Evolutionary conservation across 148 eudicot genomes (phyloP).

Genomic region (Chenopodium quinoa): DNA sequence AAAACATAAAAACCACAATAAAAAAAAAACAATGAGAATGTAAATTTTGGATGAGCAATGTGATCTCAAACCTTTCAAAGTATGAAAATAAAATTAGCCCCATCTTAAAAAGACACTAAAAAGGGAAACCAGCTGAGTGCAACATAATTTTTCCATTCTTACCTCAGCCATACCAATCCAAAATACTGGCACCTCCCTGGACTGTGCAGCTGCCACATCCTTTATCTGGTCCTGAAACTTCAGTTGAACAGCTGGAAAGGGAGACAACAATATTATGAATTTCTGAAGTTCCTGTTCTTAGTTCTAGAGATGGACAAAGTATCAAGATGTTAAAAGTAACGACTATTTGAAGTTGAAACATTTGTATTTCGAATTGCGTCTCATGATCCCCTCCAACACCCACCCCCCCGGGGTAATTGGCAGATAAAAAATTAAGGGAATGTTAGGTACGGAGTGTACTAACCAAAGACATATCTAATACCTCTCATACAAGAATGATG

Average conservation of each 20-base stretch:
- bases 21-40: not conserved
- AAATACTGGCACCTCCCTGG: slow-evolving; percentile 62
- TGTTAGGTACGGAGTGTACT: not conserved
- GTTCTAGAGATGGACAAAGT: too few relatives aligned
- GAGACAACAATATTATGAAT: not conserved
- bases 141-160: slow-evolving; percentile 10
- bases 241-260: slow-evolving; percentile 53
- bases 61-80: not conserved
- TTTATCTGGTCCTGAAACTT: slow-evolving; percentile 70
- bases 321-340: not conserved
- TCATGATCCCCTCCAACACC: not conserved
- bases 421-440: too few relatives aligned
- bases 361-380: not conserved
- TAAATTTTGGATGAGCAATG: not conserved
- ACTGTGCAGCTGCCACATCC: slow-evolving; percentile 72
- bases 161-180: slow-evolving; percentile 99
- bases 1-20: not conserved
- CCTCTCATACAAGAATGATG: not conserved
- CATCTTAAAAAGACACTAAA: not conserved
- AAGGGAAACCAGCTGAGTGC: not conserved
- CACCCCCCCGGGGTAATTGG: not conserved
- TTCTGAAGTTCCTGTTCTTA: not conserved
- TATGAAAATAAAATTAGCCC: not conserved
- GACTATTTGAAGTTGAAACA: not conserved
- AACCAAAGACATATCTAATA: not conserved